phyloP scores from a whole-genome alignment of 371 early-diverging fungal species.

The Sporodiniella umbellata region DNA sequence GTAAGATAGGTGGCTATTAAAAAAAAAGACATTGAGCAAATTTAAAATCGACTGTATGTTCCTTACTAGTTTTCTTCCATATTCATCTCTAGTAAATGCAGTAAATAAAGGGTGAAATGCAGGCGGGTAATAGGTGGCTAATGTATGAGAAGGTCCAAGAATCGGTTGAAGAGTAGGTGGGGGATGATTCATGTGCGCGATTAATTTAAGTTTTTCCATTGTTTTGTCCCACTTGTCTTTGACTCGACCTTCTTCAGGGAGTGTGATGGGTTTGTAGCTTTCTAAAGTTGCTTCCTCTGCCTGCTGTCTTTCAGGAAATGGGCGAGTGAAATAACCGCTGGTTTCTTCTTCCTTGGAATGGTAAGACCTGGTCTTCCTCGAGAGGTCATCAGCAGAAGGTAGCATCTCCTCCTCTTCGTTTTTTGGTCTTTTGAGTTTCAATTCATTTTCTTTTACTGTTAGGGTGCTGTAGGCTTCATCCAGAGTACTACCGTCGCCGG shows the following conservation, averaged over 20 bases:
- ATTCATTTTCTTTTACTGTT: conserved; percentile 1
- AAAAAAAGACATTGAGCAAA: too few species aligned
- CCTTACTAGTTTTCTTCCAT: conserved; percentile 38
- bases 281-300: not conserved
- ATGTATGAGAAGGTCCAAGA: conserved; percentile 19
- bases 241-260: conserved; percentile 4
- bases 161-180: not conserved
- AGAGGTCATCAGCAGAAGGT: conserved; percentile 26
- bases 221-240: conserved; percentile 41
- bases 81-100: conserved; percentile 39
- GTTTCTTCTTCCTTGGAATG: not conserved
- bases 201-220: conserved; percentile 32
- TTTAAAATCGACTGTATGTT: too few species aligned
- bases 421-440: not conserved
- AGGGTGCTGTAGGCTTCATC: not conserved
- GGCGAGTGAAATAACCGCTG: conserved; percentile 33
- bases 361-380: conserved; percentile 1
- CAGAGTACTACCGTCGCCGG: not conserved
- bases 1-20: conserved; percentile 39
- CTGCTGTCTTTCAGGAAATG: conserved; percentile 13
- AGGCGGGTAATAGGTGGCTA: conserved; percentile 45
- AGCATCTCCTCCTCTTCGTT: conserved; percentile 31
- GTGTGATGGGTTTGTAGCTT: not conserved
- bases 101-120: conserved; percentile 42
- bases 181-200: conserved; percentile 15